Conservation (phyloP, 139 green algal genomes). For the Dunaliella primolecta region DNA sequence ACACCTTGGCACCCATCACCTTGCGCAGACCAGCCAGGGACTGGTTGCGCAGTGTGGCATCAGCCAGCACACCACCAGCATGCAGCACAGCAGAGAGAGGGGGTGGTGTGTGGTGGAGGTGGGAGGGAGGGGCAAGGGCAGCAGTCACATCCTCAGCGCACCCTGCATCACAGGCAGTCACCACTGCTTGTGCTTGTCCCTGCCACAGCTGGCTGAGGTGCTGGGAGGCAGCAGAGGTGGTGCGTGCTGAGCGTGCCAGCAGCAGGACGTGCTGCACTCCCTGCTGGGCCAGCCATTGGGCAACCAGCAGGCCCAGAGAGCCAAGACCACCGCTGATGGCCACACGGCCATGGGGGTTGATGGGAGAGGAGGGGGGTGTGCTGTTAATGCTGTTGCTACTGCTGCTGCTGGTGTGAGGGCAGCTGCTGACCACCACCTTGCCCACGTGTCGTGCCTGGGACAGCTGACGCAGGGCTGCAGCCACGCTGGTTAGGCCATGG, state of each 20-base stretch:
- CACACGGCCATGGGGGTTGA: slow-evolving; percentile 31
- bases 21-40: slow-evolving; percentile 19
- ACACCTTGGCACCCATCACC: slow-evolving; percentile 42
- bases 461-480: slow-evolving; percentile 53
- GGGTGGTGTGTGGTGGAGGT: neutral
- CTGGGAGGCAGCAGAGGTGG: neutral
- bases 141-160: neutral
- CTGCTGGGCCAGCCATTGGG: slow-evolving; percentile 51
- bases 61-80: slow-evolving; percentile 55
- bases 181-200: slow-evolving; percentile 14
- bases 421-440: slow-evolving; percentile 64
- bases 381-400: neutral
- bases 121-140: neutral
- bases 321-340: slow-evolving; percentile 71
- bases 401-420: neutral
- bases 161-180: neutral
- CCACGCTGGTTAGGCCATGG: slow-evolving; percentile 36
- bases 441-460: slow-evolving; percentile 63
- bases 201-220: neutral
- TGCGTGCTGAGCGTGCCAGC: slow-evolving; percentile 35
- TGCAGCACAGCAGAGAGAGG: slow-evolving; percentile 36
- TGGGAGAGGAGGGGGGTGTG: neutral
- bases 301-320: slow-evolving; percentile 58
- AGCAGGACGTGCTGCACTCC: slow-evolving; percentile 40
- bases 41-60: slow-evolving; percentile 46